Evolutionary conservation across 2,329 filamentous ascomycete genomes (phyloP), one percentile per base, ranked within the genome.

Genomic region (Alternaria triticimaculans): DNA sequence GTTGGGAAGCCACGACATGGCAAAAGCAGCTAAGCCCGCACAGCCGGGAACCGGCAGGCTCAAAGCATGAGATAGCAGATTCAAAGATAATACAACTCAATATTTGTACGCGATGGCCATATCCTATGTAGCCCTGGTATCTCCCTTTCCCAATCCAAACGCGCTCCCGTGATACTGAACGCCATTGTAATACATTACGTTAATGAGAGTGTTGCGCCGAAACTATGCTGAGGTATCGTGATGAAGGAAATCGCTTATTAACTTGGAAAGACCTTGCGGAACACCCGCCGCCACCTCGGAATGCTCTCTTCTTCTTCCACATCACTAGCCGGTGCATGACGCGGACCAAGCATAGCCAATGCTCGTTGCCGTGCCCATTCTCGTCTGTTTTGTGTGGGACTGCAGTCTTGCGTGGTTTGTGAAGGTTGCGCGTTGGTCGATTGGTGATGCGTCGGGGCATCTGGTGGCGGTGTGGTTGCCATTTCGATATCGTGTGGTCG

Each of bases 361-460:
- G 83, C 82, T 49, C 83, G 75, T 62, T 82, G 80, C 5, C 82
- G 77, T 6, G 82, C 82, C 82, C 83, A 84, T 62, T 84, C 82
- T 56, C 82, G 71, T 43, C 82, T 75, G 33, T 78, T 75, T 6
- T 75, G 73, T 0, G 68, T 61, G 21, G 70, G 69, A 15, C 60
- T 14, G 44, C 67, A 72, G 37, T 64, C 62, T 23, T 60, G 68
- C 6, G 53, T 26, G 14, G 45, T 56, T 12, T 67, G 55, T 21
- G 46, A 14, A 12, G 60, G 51, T 33, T 45, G 18, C 14, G 45
- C 23, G 3, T 12, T 30, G 10, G 25, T 44, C 41, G 64, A 10
- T 21, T 43, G 55, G 25, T 30, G 7, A 25, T 49, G 41, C 41
- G 54, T 9, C 8, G 51, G 28, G 25, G 18, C 21, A 20, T 43